A percentile compares a stretch with the other conserved stretches of the same genome.
phyloP scores from a whole-genome alignment of 768 basidiomycete genomes.

The Russula sp. region DNA sequence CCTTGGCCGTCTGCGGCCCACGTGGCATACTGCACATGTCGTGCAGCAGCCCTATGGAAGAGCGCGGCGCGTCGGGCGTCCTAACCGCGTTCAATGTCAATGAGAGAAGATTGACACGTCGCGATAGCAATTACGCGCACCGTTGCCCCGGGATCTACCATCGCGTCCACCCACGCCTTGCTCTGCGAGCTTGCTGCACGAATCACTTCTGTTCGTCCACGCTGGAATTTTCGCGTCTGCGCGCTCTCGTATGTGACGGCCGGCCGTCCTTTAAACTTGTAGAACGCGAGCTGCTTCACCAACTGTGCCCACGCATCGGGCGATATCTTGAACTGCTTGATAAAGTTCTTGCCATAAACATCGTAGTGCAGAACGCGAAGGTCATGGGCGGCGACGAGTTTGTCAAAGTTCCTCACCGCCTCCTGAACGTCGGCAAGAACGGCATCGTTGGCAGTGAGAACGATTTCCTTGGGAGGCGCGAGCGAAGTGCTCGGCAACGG shows the following conservation, averaged over 20 bases:
- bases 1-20: conserved; percentile 96
- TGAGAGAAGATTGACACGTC: not conserved
- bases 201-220: conserved; percentile 94
- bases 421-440: conserved; percentile 51
- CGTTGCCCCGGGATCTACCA: conserved; percentile 57
- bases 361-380: conserved; percentile 44
- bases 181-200: conserved; percentile 79
- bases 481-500: conserved; percentile 1
- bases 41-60: conserved; percentile 70
- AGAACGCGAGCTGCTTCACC: conserved; percentile 93
- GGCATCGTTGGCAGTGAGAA: conserved; percentile 61
- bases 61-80: conserved; percentile 57
- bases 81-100: conserved; percentile 34
- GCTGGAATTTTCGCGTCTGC: conserved; percentile 89
- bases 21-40: conserved; percentile 82
- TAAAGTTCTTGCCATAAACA: conserved; percentile 76
- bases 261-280: conserved; percentile 73
- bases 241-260: conserved; percentile 90
- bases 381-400: conserved; percentile 74
- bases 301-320: conserved; percentile 97
- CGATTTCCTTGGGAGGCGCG: conserved; percentile 58
- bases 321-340: conserved; percentile 78
- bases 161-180: conserved; percentile 85
- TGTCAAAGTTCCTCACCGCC: conserved; percentile 68
- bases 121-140: conserved; percentile 37